Base-by-base conservation (phyloP, 192 early-diverging fungal genomes). In the Podila verticillata region DNA sequence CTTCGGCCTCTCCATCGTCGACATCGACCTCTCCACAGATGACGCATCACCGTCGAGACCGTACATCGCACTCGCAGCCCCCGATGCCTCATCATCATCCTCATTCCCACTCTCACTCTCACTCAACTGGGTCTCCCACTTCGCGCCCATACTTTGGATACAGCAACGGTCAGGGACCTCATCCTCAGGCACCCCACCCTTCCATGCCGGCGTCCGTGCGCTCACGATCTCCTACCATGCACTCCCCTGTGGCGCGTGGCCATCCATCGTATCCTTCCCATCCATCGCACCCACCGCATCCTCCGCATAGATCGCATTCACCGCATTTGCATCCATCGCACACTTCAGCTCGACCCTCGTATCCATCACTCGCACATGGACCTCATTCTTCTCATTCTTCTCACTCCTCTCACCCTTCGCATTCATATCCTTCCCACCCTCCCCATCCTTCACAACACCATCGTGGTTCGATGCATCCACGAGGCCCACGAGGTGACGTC, bases 401-500 rank as follows among this genome's bases (percentile, higher is more conserved):
- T 65, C 63, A 48, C 47, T 48, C 71, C 7, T 65, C 30, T 22
- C 31, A 47, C 1, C 63, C 51, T 2, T 17, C 57, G 7, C 71
- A 65, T 2, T 17, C 57, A 6, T 63, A 65, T 34, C 62, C 34
- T 28, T 63, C 7, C 51, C 65, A 31, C 54, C 56, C 51, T 64
- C 29, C 19, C 74, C 68, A 31, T 66, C 72, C 36, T 59, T 28
- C 9, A 56, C 77, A 10, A 24, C 61, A 30, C 29, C 66, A 20
- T 66, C 57, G n/a, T 73, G 68, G 30, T 67, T 44, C 39, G 13
- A 44, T 44, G 39, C 39, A 44, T 44, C 39, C 13, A 44, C 39
- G 39, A 10, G 39, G 13, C 13, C 39, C 39, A 44, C 39, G 39
- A 17, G 39, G 39, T 17, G 39, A 44, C 15, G 39, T 44, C 17